Percentiles rank a stretch among this genome's conserved stretches.
phyloP scores from a whole-genome alignment of 2,329 filamentous ascomycete genomes.

The Fusarium dimerum region DNA sequence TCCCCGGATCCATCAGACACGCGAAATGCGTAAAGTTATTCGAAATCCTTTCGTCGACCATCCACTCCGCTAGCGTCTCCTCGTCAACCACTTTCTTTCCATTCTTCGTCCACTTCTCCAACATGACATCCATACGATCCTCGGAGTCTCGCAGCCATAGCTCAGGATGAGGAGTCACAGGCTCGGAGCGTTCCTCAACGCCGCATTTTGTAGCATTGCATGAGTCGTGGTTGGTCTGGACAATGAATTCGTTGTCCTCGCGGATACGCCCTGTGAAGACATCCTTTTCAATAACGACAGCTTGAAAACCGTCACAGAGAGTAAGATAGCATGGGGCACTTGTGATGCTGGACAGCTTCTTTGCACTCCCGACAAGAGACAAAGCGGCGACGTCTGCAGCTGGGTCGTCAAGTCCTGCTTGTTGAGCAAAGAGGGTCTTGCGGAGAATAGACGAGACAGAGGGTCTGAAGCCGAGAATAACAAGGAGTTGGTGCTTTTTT shows the following conservation, averaged over 20 bases:
- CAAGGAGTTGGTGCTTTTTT: constrained; percentile 5
- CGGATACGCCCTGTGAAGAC: constrained; percentile 39
- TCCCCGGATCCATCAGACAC: constrained; percentile 55
- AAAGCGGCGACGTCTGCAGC: background rate
- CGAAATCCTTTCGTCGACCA: constrained; percentile 51
- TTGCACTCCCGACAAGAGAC: background rate
- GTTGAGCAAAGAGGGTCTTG: constrained; percentile 1
- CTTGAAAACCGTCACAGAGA: constrained; percentile 5
- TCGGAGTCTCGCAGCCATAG: constrained; percentile 10
- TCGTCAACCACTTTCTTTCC: constrained; percentile 2
- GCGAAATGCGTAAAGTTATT: constrained; percentile 62
- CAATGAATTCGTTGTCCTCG: constrained; percentile 51
- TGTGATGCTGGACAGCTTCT: background rate
- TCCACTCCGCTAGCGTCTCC: constrained; percentile 45
- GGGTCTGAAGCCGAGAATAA: constrained; percentile 7
- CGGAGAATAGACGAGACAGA: constrained; percentile 9
- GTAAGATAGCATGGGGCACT: constrained; percentile 11
- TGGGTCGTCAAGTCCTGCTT: background rate
- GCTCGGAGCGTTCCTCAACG: background rate
- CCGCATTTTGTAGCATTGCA: constrained; percentile 6
- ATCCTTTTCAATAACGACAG: constrained; percentile 13
- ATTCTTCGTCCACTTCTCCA: constrained; percentile 6
- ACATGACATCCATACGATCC: constrained; percentile 9
- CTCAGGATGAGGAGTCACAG: constrained; percentile 4
- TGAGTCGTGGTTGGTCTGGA: constrained; percentile 58